Conservation (phyloP, 2,329 filamentous ascomycete genomes). For the Fusarium buharicum region DNA sequence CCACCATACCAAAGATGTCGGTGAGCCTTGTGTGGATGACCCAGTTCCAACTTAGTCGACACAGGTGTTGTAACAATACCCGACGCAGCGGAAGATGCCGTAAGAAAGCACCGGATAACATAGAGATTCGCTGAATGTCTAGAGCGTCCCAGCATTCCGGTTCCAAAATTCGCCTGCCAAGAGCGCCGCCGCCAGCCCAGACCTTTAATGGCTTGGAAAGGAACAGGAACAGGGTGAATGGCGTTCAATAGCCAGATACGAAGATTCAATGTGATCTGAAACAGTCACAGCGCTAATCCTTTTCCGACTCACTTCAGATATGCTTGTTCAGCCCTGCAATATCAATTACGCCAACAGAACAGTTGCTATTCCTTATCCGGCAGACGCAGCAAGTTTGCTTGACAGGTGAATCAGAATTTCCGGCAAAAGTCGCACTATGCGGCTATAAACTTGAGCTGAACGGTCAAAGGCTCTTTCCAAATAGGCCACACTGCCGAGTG, state of each 20-base stretch:
- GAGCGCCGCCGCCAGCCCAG: neutral
- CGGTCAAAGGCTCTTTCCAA: neutral
- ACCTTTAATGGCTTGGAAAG: neutral
- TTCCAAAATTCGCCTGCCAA: neutral
- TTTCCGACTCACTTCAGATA: neutral
- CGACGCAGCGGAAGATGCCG: neutral
- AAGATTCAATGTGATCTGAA: neutral
- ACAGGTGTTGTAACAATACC: neutral
- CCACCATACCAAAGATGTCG: neutral
- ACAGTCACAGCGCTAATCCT: neutral
- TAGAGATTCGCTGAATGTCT: neutral
- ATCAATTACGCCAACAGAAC: neutral
- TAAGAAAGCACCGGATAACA: too few species aligned
- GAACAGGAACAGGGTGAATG: neutral
- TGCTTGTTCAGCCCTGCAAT: constrained; percentile 5
- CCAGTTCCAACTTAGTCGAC: neutral
- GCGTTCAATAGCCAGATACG: constrained; percentile 22
- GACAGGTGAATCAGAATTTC: neutral
- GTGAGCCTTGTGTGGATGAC: neutral
- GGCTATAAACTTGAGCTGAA: neutral
- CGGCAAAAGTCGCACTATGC: neutral
- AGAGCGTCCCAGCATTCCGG: neutral
- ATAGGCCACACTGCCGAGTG: neutral
- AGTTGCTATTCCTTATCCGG: neutral
- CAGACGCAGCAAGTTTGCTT: neutral